Evolutionary conservation across 2,329 filamentous ascomycete species (phyloP), one percentile per base, ranked within the genome.

Genomic region (Arthroderma sp.): DNA sequence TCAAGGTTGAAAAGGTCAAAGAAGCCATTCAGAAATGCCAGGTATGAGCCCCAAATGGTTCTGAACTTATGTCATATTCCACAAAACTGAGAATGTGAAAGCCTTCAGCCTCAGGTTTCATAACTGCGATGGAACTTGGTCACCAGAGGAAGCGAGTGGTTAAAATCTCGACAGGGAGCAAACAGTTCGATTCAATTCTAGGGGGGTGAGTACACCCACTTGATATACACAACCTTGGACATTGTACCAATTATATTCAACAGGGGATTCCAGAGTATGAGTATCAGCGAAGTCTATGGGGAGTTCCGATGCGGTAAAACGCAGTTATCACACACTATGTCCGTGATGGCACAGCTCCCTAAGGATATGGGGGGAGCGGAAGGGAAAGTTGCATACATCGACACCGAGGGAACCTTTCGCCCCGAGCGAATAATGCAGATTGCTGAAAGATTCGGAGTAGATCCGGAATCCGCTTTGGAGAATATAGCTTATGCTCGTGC

Each of bases 1-100:
- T 77, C 55, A 83, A 83, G 59, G 79, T 82, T 3, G 79, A 83
- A 50, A 83, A 82, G 59, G 71, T 83, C 57, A 82, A 80, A 55
- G 80, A 83, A 52, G 79, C 79, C 40, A 71, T 78, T 44, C 68
- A 69, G 38, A 80, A 80, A 58, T 77, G 73, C 47, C 63, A 74
- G 58, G 75, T 77, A 59, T 44, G 61, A 27, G 22, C 29, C 22
- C 32, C 38, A 32, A 11, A 30, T 33, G 22, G 10, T 28, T 29
- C 4, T 29, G 33, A 32, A 8, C 4, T 47, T 33, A 29, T 37
- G 10, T 43, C 6, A 8, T 6, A 29, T 44, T 9, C 27, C 15
- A 22, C 15, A 22, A 32, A 29, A 42, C 40, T 29, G 29, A 46
- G 4, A 15, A 32, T 37, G 22, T 4, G 30, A 15, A 50, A 80